Evolutionary conservation across 257 asterid species (phyloP).

Genomic region (Forsythia viridissima): DNA sequence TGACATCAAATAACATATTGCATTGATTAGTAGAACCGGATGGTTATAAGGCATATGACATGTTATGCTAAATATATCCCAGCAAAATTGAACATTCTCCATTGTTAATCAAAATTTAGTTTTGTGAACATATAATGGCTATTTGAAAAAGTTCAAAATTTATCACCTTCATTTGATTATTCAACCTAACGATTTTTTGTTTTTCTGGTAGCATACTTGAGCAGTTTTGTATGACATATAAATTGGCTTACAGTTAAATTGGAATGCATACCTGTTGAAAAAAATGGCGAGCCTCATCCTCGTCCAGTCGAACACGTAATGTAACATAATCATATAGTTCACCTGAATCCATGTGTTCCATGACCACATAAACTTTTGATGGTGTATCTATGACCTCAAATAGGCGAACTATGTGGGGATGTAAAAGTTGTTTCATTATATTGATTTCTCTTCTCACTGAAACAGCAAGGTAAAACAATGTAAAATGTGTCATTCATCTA

Average conservation of each 20-base stretch:
- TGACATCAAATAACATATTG: constrained; percentile 19
- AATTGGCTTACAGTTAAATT: neutral
- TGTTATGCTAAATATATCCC: neutral
- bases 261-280: constrained; percentile 61
- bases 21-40: constrained; percentile 9
- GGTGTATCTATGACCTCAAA: constrained; percentile 73
- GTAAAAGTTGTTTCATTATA: constrained; percentile 54
- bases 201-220: neutral
- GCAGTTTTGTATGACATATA: neutral
- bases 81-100: neutral
- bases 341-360: constrained; percentile 68
- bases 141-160: neutral
- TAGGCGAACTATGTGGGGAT: constrained; percentile 68
- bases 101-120: neutral
- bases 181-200: neutral
- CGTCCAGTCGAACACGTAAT: constrained; percentile 46
- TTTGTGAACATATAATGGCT: neutral
- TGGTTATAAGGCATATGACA: neutral
- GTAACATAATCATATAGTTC: constrained; percentile 57
- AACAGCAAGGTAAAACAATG: constrained; percentile 6
- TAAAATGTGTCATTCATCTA: neutral
- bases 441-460: constrained; percentile 63
- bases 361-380: constrained; percentile 52
- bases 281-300: constrained; percentile 63
- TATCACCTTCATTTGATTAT: neutral